Evolutionary conservation across 306 rosid genomes (phyloP).

Genomic region (Fagus crenata): DNA sequence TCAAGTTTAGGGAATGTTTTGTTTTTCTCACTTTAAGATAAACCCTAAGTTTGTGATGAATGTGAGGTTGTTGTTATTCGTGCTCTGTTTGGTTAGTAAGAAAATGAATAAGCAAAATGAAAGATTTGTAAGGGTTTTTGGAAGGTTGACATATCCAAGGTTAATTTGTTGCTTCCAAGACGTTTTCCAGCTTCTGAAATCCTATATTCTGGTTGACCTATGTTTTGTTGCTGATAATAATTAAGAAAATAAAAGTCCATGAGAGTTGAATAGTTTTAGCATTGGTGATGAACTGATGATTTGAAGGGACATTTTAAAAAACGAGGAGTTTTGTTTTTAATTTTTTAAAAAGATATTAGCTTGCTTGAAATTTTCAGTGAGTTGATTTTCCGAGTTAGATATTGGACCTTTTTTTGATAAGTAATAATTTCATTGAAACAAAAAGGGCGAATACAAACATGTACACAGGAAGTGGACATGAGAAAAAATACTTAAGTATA

Average conservation of each 20-base stretch:
- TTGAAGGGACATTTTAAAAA: neutral
- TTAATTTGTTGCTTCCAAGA: neutral
- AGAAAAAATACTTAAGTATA: too few relatives aligned
- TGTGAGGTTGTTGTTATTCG: neutral
- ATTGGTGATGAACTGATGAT: neutral
- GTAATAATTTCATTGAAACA: too few relatives aligned
- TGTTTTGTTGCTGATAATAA: slow-evolving; percentile 1
- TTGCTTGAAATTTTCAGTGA: neutral
- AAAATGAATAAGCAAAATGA: neutral
- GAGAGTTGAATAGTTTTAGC: neutral
- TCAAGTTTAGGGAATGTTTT: too few relatives aligned
- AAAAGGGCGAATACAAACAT: too few relatives aligned
- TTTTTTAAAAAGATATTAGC: neutral
- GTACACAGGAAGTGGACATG: too few relatives aligned
- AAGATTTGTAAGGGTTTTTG: neutral
- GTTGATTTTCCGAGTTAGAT: neutral
- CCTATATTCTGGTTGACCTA: neutral
- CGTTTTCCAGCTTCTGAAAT: neutral
- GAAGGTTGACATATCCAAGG: neutral
- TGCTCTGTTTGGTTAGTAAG: neutral
- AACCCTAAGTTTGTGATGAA: neutral
- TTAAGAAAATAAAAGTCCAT: neutral
- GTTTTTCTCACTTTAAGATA: neutral
- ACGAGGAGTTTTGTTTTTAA: too few relatives aligned
- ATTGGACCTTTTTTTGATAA: too few relatives aligned